Base-by-base conservation (phyloP, 441 rosid genomes). In the Gossypium schwendimanii region DNA sequence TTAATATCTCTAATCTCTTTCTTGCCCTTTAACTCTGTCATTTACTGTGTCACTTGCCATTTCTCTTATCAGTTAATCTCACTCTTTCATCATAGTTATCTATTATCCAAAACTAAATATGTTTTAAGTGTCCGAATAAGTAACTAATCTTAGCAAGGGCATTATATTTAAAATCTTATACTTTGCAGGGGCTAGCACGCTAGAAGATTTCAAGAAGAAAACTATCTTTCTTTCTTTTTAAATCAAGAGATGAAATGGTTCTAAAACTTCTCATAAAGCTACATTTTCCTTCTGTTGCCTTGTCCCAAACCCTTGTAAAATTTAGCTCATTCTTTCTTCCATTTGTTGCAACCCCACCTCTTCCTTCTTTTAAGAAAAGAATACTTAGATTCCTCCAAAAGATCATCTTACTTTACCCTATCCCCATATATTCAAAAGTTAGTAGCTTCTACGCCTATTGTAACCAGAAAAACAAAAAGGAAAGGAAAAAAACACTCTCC, bases 291-390 rank as follows among this genome's bases (percentile, higher is more conserved):
- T 33, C 36, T 53, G 14, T 50, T 39, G 0, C 10, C 14, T 33
- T 57, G 61, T 69, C 62, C 72, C 39, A 45, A 73, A 52, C 67
- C 65, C n/a, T 65, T 63, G 26, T 64, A 24, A 57, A 63, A 72
- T 62, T 54, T 14, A 61, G 17, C 63, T 53, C 57, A 65, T 64
- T 68, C 47, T 11, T 17, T 64, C 61, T 52, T 17, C 69, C 75
- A 67, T 70, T 61, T 69, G 75, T 49, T 55, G 26, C 71, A 71
- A 33, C 73, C 74, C 75, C 83, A 52, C 75, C 33, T 49, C 14
- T 52, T 55, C 14, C 53, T 69, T 80, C 75, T 82, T 76, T 12
- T 53, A 65, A 68, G 58, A n/a, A 80, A 79, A 79, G 74, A 78
- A 58, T 31, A 75, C 78, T 26, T 31, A 41, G 78, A 74, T 71